Evolutionary conservation across 2,329 filamentous ascomycete species (phyloP), one percentile per base, ranked within the genome.

Genomic region (Capronia americana): DNA sequence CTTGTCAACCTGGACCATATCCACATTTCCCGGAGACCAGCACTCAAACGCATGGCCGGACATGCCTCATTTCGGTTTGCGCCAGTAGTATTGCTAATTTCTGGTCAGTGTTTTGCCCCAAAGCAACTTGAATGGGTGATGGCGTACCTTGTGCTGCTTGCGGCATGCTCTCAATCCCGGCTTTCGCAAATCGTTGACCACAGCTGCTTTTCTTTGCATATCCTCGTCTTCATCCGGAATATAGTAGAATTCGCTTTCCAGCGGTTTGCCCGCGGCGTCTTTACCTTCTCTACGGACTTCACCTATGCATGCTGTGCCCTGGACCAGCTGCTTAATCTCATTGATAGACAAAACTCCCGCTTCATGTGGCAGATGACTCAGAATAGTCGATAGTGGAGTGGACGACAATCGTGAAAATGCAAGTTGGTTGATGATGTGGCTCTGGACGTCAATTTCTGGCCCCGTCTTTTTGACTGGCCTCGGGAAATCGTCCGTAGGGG

Each of bases 161-260:
- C 95, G 87, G 76, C 95, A 97, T 75, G 89, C 90, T 71, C 95
- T 86, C 74, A 99, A 81, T 73, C 92, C 95, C 51, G 93, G 94
- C 80, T 96, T 97, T 63, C 92, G 86, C 76, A 97, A 82, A 61
- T 92, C 92, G 71, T 93, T 89, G 1, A 93, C 92, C 14, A 97
- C 92, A 24, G 93, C 91, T 61, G 92, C 86, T 59, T 91, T 87
- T 66, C 94, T 87, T 75, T 90, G 87, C 69, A 89, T 86, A 75
- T 98, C 93, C 2, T 85, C 83, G 76, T 99, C 95, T 74, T 88
- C 85, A 77, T 98, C 94, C 0, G 93, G 91, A 7, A 97, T 84
- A 75, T 99, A 99, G 80, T 98, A 98, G 78, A 96, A 98, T 78
- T 99, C 93, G 82, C 92, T 96, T 83, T 99, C 94, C 0, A 99